Base-by-base conservation (phyloP, 2,329 filamentous ascomycete genomes). In the Claviceps sp. region DNA sequence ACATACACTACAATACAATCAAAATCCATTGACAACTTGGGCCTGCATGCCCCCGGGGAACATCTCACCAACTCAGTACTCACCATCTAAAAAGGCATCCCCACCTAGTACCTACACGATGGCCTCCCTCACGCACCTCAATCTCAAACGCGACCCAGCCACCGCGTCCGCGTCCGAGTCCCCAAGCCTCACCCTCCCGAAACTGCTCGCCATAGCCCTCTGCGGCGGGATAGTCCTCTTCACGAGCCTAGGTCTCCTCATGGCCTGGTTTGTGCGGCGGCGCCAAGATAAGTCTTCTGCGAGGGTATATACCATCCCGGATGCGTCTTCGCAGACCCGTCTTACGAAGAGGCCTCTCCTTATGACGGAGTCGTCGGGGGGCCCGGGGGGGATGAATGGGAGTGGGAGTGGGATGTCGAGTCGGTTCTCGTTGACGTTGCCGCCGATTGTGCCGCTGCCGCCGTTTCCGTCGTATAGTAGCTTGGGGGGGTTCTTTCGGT, bases 171-270 rank as follows among this genome's bases (percentile, higher is more conserved):
- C 9, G 30, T 34, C 9, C 30, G 30, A 34, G 30, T 11, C 9
- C 9, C 30, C 30, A 4, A 34, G 30, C 30, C 55, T 70, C 38
- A 62, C 63, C 8, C 52, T 71, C 13, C 65, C 66, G n/a, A 67
- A 65, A 61, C 55, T 73, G 16, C 63, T 77, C 37, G 67, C 67
- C 51, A 72, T 79, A 51, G 70, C 70, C 13, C 56, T 80, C 26
- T 69, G 69, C 36, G 74, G 74, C n/a, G 71, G 72, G 16, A 58
- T 73, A 2, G 50, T 76, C 6, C 54, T 78, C 14, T 73, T 75
- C 58, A 62, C 68, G 2, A 62, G 58, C 7, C 53, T 76, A 6
- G 72, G 71, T 0, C 62, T 73, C 26, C 53, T 76, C 24, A 67
- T 75, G 46, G 59, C 72, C 5, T 71, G 69, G 62, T 56, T 60